Conservation (phyloP, 1,139 yeast genomes). For the Suhomyces kunorum region DNA sequence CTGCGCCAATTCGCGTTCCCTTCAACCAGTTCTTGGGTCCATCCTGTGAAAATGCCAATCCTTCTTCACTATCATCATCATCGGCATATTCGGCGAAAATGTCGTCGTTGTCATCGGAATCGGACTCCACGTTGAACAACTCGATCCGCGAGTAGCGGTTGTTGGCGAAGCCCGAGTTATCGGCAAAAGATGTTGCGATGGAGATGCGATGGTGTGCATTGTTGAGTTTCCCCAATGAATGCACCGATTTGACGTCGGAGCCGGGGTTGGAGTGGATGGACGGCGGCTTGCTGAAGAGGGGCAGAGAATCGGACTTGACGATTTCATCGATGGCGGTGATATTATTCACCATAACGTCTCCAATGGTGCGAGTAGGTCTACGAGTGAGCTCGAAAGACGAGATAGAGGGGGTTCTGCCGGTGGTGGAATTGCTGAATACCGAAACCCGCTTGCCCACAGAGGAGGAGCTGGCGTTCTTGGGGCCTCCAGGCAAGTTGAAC, state of each 20-base stretch:
- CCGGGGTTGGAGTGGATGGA: conserved; percentile 8
- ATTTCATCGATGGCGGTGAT: conserved; percentile 63
- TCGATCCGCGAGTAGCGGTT: conserved; percentile 53
- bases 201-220: conserved; percentile 31
- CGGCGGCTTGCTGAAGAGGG: conserved; percentile 19
- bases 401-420: conserved; percentile 23
- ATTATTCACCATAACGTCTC: conserved; percentile 65
- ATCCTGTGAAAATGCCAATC: conserved; percentile 26
- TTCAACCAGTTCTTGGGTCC: conserved; percentile 84
- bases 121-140: conserved; percentile 45
- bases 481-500: conserved; percentile 28
- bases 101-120: conserved; percentile 47
- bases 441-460: conserved; percentile 28
- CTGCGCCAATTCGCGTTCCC: conserved; percentile 92
- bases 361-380: conserved; percentile 49
- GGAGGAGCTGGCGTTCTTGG: conserved; percentile 23
- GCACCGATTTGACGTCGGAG: neutral
- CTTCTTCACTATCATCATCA: conserved; percentile 24
- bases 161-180: conserved; percentile 22
- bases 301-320: conserved; percentile 24
- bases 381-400: conserved; percentile 23
- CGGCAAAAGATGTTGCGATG: conserved; percentile 36
- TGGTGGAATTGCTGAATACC: conserved; percentile 26
- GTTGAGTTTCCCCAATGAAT: neutral
- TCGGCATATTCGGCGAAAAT: conserved; percentile 22